Base-by-base conservation (phyloP, 495 filamentous ascomycete species). In the Thermothielavioides terrestris region DNA sequence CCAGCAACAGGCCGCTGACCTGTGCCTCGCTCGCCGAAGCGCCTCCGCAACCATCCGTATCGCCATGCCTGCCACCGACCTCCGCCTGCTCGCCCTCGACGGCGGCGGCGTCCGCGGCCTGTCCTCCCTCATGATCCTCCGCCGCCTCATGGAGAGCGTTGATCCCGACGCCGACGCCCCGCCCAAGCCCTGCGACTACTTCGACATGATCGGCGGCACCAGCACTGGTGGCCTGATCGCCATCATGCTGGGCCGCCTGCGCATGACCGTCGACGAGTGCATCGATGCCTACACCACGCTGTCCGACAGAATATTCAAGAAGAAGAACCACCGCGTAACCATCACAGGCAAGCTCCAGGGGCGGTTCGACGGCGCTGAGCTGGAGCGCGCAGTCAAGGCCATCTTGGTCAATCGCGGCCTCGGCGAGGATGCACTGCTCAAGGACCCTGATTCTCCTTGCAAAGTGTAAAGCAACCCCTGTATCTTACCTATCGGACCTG, bases 61-160 rank as follows among this genome's bases (percentile, higher is more conserved):
- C 41, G 12, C 27, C 41, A 43, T 43, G 41, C 41, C 41, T 6
- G 41, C 15, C 41, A 32, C 26, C 7, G 27, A 43, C 26, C 43
- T 48, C 45, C 23, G 34, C 23, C 25, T 48, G 17, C 45, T 48
- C 56, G 50, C 34, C 36, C 66, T 79, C 14, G 77, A 81, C 56
- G 76, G 77, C 46, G 77, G 77, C 28, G 77, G 77, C 22, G 69
- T 80, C 1, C 71, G 77, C 12, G 76, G 73, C 2, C 57, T 81
- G 20, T 78, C 76, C 3, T 61, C 68, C 1, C 66, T 80, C 3
- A 54, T 70, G 49, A 77, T 81, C 49, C 64, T 81, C 30, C 67
- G 72, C 27, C 47, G 64, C 12, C 60, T 82, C n/a, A 77, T 82
- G 75, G 62, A 61, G 28, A 57, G 46, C 0, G 56, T 77, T 35